Base-by-base conservation (phyloP, 768 basidiomycete species). In the Russula olivacea region DNA sequence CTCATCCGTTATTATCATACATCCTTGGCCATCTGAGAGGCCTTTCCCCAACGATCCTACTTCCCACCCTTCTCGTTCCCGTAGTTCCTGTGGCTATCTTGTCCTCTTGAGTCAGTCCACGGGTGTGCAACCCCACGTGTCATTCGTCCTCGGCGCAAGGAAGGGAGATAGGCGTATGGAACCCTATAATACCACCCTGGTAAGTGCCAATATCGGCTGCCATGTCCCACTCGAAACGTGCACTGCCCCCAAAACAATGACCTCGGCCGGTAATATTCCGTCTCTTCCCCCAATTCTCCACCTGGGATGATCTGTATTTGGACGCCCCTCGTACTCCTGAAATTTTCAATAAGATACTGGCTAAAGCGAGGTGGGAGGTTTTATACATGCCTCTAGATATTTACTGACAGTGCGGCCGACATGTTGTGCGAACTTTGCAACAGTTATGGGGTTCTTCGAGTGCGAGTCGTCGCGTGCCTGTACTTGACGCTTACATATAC, bases 381-480 rank as follows among this genome's bases (percentile, higher is more conserved):
- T 8, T 25, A 7, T 49, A 6, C 23, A 1, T 15, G 30, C 41
- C 30, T 56, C 19, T 9, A 56, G n/a, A 32, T 17, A 49, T 3
- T 19, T 25, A 34, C 15, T 28, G 43, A 58, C 57, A 28, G 30
- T 25, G 21, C 56, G 56, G 4, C 47, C 47, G 49, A 49, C 21
- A 38, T 58, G 47, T 47, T 58, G 47, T 9, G 57, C 57, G 23
- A 58, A 49, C 25, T 40, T 47, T 38, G 57, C 57, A 17, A 36
- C n/a, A 2, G 57, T 49, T 17, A 58, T 58, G 5, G 47, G 57
- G 15, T 58, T 58, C 23, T 23, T 45, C 21, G 11, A 19, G 34
- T 17, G 30, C 15, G 47, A 38, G 57, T 58, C 57, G 47, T 58
- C 57, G 32, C 57, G 57, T 21, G 23, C 45, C 25, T 58, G 57